These are phyloP conservation scores for Kockovaella imperatae DNA, from an alignment of 768 basidiomycete species.

Conservation along the genomic window DNA sequence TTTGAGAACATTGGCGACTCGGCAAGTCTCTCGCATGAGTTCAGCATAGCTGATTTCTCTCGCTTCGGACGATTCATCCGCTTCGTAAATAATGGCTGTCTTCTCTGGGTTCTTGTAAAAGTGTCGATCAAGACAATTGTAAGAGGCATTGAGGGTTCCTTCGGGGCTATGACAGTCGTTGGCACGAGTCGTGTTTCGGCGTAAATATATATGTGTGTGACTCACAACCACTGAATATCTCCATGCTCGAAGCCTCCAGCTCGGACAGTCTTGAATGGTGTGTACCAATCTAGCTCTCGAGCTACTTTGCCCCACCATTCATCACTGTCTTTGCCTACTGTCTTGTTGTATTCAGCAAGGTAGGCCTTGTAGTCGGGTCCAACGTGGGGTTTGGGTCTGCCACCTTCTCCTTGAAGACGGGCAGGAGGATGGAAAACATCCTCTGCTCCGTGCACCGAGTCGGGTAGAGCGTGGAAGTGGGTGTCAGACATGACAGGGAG, in stretches of 20 bases:
- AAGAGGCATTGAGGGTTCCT: slow-evolving; percentile 81
- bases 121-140: slow-evolving; percentile 97
- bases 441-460: slow-evolving; percentile 24
- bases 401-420: slow-evolving; percentile 55
- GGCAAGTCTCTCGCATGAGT: slow-evolving; percentile 81
- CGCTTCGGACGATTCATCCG: slow-evolving; percentile 82
- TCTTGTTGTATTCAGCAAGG: slow-evolving; percentile 57
- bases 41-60: slow-evolving; percentile 69
- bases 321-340: slow-evolving; percentile 69
- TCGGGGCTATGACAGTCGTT: slow-evolving; percentile 54
- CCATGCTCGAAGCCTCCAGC: slow-evolving; percentile 75
- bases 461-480: slow-evolving; percentile 25
- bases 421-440: slow-evolving; percentile 65
- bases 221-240: slow-evolving; percentile 79
- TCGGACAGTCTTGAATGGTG: slow-evolving; percentile 78
- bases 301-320: slow-evolving; percentile 81
- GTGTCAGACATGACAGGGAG: background rate
- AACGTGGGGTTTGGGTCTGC: slow-evolving; percentile 64
- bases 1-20: slow-evolving; percentile 85
- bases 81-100: slow-evolving; percentile 97
- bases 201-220: slow-evolving; percentile 1
- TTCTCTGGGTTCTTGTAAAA: slow-evolving; percentile 77
- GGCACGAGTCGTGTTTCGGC: background rate
- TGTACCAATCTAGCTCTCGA: slow-evolving; percentile 75
- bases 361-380: slow-evolving; percentile 75